Conservation (phyloP, 2,329 filamentous ascomycete genomes). For the Pezicula radicicola region DNA sequence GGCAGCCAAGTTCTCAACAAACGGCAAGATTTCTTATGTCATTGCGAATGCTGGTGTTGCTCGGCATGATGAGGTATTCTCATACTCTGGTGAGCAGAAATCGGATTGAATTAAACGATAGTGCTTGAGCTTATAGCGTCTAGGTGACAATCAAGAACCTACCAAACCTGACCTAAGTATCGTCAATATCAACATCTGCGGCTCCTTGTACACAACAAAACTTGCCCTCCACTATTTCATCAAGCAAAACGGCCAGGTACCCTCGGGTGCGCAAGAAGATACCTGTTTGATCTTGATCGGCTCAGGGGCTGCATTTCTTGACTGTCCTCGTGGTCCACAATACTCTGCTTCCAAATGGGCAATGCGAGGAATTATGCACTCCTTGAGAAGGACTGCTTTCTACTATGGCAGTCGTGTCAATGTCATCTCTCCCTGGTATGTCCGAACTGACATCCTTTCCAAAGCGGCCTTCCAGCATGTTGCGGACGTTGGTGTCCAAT, state of each 20-base stretch:
- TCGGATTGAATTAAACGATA: too few species aligned
- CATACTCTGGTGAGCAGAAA: too few species aligned
- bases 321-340: slow-evolving; percentile 27
- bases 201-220: slow-evolving; percentile 25
- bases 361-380: slow-evolving; percentile 34
- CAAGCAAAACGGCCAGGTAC: slow-evolving; percentile 23
- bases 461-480: slow-evolving; percentile 23
- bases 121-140: too few species aligned
- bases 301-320: slow-evolving; percentile 31
- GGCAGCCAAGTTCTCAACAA: too few species aligned
- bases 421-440: slow-evolving; percentile 35
- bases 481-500: slow-evolving; percentile 22
- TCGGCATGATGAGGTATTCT: too few species aligned
- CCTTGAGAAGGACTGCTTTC: slow-evolving; percentile 28
- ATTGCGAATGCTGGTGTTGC: too few species aligned
- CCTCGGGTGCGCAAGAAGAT: slow-evolving; percentile 20
- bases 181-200: slow-evolving; percentile 28
- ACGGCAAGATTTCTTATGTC: too few species aligned
- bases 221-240: slow-evolving; percentile 35
- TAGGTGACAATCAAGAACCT: slow-evolving; percentile 17
- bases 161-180: slow-evolving; percentile 24
- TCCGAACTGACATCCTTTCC: slow-evolving; percentile 30
- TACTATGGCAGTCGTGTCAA: slow-evolving; percentile 33
- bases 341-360: slow-evolving; percentile 35
- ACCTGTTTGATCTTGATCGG: slow-evolving; percentile 31